phyloP scores from a whole-genome alignment of 2,329 filamentous ascomycete genomes.

The Amauroascus verrucosus region DNA sequence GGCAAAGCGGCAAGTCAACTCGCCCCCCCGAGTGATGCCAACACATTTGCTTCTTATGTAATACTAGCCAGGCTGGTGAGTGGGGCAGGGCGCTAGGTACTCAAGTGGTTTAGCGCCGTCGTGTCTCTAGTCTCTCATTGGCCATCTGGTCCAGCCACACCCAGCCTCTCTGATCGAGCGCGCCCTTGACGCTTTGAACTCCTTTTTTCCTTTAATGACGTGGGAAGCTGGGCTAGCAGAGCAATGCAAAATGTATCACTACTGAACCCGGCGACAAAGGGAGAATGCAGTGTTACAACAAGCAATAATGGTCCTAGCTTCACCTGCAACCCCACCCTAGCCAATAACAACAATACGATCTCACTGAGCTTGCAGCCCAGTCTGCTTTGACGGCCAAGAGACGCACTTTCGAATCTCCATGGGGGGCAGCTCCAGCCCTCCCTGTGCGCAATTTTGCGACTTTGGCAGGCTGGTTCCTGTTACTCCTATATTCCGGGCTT shows the following conservation, averaged over 20 bases:
- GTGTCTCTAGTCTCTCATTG: neutral
- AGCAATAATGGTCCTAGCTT: neutral
- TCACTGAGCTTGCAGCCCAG: neutral
- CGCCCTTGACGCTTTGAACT: no score
- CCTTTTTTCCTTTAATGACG: neutral
- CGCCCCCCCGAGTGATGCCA: neutral
- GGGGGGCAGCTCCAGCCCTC: neutral
- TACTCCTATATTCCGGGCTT: neutral
- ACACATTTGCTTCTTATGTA: no score
- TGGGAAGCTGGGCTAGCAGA: neutral
- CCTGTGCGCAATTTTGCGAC: neutral
- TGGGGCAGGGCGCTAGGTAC: neutral
- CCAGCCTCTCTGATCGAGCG: slow-evolving; percentile 4
- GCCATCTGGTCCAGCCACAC: neutral
- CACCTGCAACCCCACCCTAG: neutral
- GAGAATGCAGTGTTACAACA: neutral
- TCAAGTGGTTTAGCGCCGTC: neutral
- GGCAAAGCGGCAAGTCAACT: neutral
- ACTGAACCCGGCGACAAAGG: neutral
- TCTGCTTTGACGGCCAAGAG: neutral
- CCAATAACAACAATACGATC: neutral
- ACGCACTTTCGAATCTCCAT: neutral
- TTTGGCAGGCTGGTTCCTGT: neutral
- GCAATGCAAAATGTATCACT: neutral
- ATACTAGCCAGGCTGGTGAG: neutral